Conservation (phyloP, 768 basidiomycete genomes). For the Hydnomerulius pinastri region DNA sequence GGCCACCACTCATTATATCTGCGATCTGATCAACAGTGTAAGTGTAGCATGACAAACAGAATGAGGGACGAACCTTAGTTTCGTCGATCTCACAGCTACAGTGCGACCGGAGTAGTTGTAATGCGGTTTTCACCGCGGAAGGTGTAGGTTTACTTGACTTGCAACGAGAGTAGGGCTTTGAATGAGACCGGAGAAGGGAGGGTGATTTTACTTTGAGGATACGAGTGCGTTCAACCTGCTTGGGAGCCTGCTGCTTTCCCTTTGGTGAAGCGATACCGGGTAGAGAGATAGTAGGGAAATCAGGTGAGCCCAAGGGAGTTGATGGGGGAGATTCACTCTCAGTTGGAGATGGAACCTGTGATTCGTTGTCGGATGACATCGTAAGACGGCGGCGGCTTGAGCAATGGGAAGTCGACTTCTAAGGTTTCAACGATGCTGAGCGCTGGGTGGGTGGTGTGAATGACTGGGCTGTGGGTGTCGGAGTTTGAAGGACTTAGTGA, state of each 20-base stretch:
- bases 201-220: neutral
- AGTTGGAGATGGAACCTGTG: neutral
- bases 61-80: neutral
- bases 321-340: neutral
- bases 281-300: neutral
- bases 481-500: conserved; percentile 4
- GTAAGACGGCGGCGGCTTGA: neutral
- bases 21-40: neutral
- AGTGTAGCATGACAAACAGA: neutral
- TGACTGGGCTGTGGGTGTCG: neutral
- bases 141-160: neutral
- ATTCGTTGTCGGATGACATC: neutral
- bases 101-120: neutral
- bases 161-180: neutral
- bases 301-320: neutral
- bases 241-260: neutral
- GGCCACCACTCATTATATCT: neutral
- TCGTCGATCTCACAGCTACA: neutral
- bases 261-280: neutral
- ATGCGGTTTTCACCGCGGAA: neutral
- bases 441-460: neutral
- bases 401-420: too few relatives aligned
- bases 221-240: neutral
- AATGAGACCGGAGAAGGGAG: neutral
- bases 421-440: too few relatives aligned